phyloP scores from a whole-genome alignment of 768 basidiomycete genomes.

The Brasilioporus rufonigricans region DNA sequence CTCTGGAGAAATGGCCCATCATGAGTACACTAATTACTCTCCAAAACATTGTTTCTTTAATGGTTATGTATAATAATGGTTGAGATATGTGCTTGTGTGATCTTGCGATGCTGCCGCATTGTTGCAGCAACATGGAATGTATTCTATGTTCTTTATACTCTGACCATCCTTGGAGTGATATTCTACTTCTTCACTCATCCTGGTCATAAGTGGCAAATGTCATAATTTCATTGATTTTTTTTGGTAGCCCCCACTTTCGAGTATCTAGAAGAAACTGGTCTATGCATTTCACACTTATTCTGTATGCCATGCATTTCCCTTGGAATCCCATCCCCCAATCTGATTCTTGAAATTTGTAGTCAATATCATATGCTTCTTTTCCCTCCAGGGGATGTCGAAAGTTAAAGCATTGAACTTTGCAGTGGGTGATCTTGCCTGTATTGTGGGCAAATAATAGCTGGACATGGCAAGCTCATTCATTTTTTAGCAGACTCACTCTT shows the following conservation, averaged over 20 bases:
- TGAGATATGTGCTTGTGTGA: conserved; percentile 23
- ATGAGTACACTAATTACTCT: conserved; percentile 8
- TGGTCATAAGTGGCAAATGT: neutral
- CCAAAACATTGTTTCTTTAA: neutral
- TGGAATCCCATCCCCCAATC: no score
- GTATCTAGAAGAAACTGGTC: conserved; percentile 8
- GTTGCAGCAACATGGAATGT: neutral
- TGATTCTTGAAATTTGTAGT: no score
- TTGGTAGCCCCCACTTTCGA: neutral
- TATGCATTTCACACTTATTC: conserved; percentile 7
- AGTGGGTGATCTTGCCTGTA: conserved; percentile 17
- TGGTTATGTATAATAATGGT: conserved; percentile 19
- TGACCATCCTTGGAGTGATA: neutral
- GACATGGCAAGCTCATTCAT: neutral
- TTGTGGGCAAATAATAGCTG: conserved; percentile 5
- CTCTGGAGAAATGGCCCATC: conserved; percentile 20
- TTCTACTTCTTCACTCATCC: neutral
- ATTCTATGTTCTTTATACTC: conserved; percentile 12
- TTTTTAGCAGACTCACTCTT: conserved; percentile 12
- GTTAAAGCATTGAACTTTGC: neutral
- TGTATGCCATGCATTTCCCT: conserved; percentile 8
- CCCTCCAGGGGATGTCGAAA: neutral
- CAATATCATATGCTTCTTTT: conserved; percentile 4
- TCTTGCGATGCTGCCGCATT: conserved; percentile 13
- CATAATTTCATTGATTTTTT: neutral